Evolutionary conservation across 495 filamentous ascomycete species (phyloP).

Genomic region (Baudoinia panamericana): DNA sequence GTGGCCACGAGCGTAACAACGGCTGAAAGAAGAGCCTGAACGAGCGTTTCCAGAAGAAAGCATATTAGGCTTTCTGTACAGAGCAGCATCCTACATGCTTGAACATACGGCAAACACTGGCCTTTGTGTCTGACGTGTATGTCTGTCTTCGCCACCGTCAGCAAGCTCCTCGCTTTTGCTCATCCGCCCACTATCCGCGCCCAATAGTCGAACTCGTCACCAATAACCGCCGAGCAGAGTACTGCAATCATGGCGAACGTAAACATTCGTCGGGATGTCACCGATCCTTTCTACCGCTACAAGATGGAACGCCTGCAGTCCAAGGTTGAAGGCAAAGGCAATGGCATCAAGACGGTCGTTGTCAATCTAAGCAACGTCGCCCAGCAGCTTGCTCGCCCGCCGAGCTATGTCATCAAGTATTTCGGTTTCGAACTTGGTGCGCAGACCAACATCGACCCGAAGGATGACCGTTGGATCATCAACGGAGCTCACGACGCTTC

Average conservation of each 20-base stretch:
- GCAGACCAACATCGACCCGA: conserved; percentile 92
- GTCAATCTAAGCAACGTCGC: conserved; percentile 95
- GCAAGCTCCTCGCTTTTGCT: conserved; percentile 15
- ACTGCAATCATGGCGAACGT: conserved; percentile 70
- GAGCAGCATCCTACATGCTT: conserved; percentile 1
- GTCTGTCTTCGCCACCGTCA: conserved; percentile 26
- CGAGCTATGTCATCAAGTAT: conserved; percentile 96
- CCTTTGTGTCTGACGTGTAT: conserved; percentile 30
- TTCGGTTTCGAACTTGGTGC: conserved; percentile 98
- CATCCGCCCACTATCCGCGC: no score
- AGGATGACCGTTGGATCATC: conserved; percentile 99
- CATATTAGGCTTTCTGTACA: no score
- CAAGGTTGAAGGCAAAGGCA: conserved; percentile 99
- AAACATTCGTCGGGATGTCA: conserved; percentile 97
- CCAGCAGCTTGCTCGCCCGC: conserved; percentile 79
- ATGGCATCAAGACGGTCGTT: conserved; percentile 93
- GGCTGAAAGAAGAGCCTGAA: conserved; percentile 59
- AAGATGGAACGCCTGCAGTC: conserved; percentile 98
- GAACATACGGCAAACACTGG: no score
- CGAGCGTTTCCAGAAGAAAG: background rate
- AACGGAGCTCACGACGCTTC: conserved; percentile 91
- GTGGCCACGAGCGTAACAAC: conserved; percentile 60
- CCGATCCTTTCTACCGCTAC: conserved; percentile 99
- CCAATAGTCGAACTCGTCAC: no score
- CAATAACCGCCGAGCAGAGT: conserved; percentile 15